Evolutionary conservation across 257 asterid species (phyloP).

Genomic region (Scutellaria barbata): DNA sequence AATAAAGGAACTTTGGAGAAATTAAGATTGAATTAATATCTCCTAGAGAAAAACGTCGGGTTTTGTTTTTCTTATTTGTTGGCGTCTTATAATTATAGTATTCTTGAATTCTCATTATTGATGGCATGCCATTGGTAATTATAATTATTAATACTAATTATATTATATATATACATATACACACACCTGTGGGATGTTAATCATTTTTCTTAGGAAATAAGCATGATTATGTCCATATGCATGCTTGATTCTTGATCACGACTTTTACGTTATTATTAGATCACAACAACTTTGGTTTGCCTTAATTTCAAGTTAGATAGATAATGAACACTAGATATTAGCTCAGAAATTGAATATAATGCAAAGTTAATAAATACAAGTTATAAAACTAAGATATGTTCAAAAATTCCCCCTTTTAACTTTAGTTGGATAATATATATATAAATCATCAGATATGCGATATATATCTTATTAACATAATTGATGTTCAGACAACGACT

Average conservation of each 20-base stretch:
- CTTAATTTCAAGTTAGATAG: background rate
- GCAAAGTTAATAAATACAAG: too few relatives aligned
- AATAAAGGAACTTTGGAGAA: background rate
- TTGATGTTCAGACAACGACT: too few relatives aligned
- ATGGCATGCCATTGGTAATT: constrained; percentile 41
- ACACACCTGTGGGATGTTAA: background rate
- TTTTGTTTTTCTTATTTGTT: constrained; percentile 35
- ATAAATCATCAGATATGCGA: too few relatives aligned
- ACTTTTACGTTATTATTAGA: constrained; percentile 24
- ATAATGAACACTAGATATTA: too few relatives aligned
- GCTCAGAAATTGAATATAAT: too few relatives aligned
- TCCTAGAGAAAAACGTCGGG: constrained; percentile 27
- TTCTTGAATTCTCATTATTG: constrained; percentile 35
- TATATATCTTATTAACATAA: too few relatives aligned
- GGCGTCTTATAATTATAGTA: constrained; percentile 26
- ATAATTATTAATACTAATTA: constrained; percentile 14
- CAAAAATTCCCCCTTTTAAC: too few relatives aligned
- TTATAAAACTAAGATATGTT: too few relatives aligned
- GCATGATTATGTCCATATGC: constrained; percentile 34
- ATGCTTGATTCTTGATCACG: constrained; percentile 38
- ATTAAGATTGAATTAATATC: constrained; percentile 1
- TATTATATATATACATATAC: background rate
- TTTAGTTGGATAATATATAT: too few relatives aligned
- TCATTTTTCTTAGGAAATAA: constrained; percentile 32
- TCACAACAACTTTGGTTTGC: background rate